Percentiles rank a stretch among this genome's conserved stretches.
Evolutionary conservation across 805 yeast genomes (phyloP).

Genomic region (Saccharomycopsis lassenensis): DNA sequence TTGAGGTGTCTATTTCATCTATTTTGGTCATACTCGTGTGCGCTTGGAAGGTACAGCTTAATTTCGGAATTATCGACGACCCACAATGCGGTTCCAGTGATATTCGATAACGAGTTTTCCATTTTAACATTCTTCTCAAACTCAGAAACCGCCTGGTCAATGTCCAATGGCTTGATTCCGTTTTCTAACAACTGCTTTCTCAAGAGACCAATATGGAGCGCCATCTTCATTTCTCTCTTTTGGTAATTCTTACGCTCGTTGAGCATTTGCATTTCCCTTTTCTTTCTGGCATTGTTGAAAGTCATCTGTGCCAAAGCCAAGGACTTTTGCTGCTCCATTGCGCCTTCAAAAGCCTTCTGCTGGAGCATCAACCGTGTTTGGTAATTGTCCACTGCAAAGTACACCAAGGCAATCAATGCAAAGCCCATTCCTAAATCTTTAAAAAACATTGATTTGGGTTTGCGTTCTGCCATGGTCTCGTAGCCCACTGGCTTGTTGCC

Average conservation of each 20-base stretch:
- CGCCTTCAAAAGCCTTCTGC: conserved; percentile 22
- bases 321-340: conserved; percentile 26
- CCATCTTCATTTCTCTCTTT: conserved; percentile 46
- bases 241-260: conserved; percentile 39
- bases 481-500: too few relatives aligned
- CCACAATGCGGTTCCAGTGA: conserved; percentile 49
- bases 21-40: conserved; percentile 47
- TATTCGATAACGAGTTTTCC: conserved; percentile 44
- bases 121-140: conserved; percentile 50
- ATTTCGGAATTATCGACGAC: conserved; percentile 39
- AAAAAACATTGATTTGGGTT: conserved; percentile 14
- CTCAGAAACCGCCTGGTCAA: conserved; percentile 41
- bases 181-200: conserved; percentile 48
- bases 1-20: too few relatives aligned
- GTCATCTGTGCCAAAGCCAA: conserved; percentile 34
- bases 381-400: conserved; percentile 43
- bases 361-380: conserved; percentile 29
- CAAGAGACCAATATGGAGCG: conserved; percentile 54
- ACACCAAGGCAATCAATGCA: conserved; percentile 34
- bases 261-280: conserved; percentile 39
- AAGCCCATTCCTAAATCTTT: conserved; percentile 33
- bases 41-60: conserved; percentile 45
- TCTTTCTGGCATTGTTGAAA: conserved; percentile 39
- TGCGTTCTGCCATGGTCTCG: too few relatives aligned
- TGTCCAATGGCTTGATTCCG: conserved; percentile 46